Evolutionary conservation across 148 eudicot genomes (phyloP).

Genomic region (Rhododendron simsii): DNA sequence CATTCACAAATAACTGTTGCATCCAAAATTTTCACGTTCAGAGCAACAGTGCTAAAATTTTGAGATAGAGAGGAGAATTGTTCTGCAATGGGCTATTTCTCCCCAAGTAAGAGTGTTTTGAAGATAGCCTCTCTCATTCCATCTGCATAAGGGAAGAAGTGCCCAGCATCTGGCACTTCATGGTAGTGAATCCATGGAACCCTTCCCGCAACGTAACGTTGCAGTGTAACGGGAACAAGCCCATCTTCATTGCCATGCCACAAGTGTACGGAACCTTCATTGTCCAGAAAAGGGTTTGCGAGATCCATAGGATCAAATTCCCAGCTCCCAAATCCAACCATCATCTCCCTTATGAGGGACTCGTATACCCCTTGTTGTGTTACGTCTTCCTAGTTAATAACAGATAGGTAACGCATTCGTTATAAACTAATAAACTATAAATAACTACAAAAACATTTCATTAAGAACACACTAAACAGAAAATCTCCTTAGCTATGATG

Average conservation of each 20-base stretch:
- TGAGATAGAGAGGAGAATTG: background rate
- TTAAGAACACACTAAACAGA: background rate
- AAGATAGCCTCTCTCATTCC: slow-evolving; percentile 36
- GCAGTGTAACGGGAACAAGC: slow-evolving; percentile 41
- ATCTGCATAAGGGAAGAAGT: slow-evolving; percentile 31
- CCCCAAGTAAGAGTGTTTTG: slow-evolving; percentile 22
- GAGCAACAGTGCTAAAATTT: background rate
- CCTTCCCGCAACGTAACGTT: slow-evolving; percentile 37
- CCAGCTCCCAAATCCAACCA: slow-evolving; percentile 45
- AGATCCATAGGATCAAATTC: slow-evolving; percentile 46
- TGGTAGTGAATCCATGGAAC: slow-evolving; percentile 59
- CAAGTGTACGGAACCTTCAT: slow-evolving; percentile 28
- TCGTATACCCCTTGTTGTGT: slow-evolving; percentile 34
- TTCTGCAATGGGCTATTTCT: background rate
- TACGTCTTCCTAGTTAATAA: slow-evolving; percentile 14
- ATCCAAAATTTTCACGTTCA: background rate
- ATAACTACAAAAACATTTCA: background rate
- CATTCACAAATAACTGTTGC: no score
- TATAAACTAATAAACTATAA: background rate
- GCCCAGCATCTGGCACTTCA: slow-evolving; percentile 45
- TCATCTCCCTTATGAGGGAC: slow-evolving; percentile 34
- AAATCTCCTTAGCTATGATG: background rate
- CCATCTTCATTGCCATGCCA: slow-evolving; percentile 60
- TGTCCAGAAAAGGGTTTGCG: slow-evolving; percentile 14
- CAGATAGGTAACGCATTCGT: background rate